Evolutionary conservation across 208 protist genomes (phyloP).

Genomic region (Trypanosoma theileri): DNA sequence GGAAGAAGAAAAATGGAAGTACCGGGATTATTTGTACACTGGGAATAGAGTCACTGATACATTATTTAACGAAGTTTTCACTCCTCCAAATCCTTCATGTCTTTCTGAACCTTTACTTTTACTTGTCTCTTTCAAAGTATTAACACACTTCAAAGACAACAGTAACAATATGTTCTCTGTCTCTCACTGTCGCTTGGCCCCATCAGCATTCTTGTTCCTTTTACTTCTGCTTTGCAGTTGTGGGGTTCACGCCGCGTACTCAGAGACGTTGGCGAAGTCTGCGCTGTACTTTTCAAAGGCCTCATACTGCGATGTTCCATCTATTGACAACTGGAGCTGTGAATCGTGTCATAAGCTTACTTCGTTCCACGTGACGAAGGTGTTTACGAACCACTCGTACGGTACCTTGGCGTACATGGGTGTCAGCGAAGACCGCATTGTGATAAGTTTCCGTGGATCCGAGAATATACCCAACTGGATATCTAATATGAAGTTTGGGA

Average conservation of each 20-base stretch:
- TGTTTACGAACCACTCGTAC: constrained; percentile 37
- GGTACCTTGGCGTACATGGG: constrained; percentile 42
- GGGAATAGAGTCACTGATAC: too few relatives aligned
- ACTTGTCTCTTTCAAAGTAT: too few relatives aligned
- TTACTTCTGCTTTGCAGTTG: background rate
- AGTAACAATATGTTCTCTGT: too few relatives aligned
- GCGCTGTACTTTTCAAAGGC: constrained; percentile 53
- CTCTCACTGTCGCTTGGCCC: too few relatives aligned
- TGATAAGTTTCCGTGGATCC: constrained; percentile 66
- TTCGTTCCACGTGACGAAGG: constrained; percentile 31
- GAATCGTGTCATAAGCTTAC: constrained; percentile 21
- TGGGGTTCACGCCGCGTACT: background rate
- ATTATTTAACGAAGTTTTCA: too few relatives aligned
- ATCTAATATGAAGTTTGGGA: constrained; percentile 45
- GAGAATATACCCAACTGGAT: constrained; percentile 69
- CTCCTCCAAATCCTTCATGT: too few relatives aligned
- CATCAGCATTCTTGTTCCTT: background rate
- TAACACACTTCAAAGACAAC: too few relatives aligned
- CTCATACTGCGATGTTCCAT: constrained; percentile 41
- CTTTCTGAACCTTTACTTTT: too few relatives aligned
- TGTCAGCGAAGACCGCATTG: constrained; percentile 30
- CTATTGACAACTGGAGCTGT: constrained; percentile 41
- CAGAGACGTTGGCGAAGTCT: constrained; percentile 12
- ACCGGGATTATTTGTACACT: too few relatives aligned
- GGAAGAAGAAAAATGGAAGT: too few relatives aligned